Base-by-base conservation (phyloP, 1,139 yeast species). In the Sugiyamaella novakii region DNA sequence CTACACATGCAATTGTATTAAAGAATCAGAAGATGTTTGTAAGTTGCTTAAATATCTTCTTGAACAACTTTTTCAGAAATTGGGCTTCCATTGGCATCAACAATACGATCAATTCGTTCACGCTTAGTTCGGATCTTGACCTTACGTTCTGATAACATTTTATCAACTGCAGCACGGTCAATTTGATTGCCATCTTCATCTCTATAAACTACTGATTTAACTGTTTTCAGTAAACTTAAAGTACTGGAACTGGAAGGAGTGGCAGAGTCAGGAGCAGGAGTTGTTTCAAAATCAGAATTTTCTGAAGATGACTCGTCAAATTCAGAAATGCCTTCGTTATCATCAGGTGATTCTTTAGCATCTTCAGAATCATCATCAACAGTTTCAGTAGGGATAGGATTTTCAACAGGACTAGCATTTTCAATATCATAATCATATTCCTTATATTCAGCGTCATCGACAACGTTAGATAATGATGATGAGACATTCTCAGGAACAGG, bases 141-240 rank as follows among this genome's bases (percentile, higher is more conserved):
- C 25, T 52, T 46, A 10, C 54, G 52, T 14, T 43, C 46, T 11
- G 49, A 48, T 14, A 30, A 11, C 31, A 34, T 34, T 21, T 51
- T 39, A 41, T 59, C 59, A 12, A 64, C 65, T 19, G 61, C 55
- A 29, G 62, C 66, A 27, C 64, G 58, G 24, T 60, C 60, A 28
- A 66, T 54, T 14, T 55, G 56, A 43, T 66, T 66, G 33, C 70
- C 70, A 27, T 65, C 43, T 28, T 57, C 60, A 48, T 66, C 70
- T 12, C 66, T 63, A 56, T 65, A 66, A 34, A 58, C 65, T 19
- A 63, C 58, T 41, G 52, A 50, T 25, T 46, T 41, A 40, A 52
- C 49, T 12, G 50, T 40, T 31, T 29, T 35, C 19, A 51, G 37
- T 18, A 51, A 45, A n/a, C 50, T 39, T 24, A 35, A 37, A 39